A percentile compares a stretch with the other conserved stretches of the same genome.
phyloP scores from a whole-genome alignment of 768 basidiomycete species.

The Vishniacozyma victoriae region DNA sequence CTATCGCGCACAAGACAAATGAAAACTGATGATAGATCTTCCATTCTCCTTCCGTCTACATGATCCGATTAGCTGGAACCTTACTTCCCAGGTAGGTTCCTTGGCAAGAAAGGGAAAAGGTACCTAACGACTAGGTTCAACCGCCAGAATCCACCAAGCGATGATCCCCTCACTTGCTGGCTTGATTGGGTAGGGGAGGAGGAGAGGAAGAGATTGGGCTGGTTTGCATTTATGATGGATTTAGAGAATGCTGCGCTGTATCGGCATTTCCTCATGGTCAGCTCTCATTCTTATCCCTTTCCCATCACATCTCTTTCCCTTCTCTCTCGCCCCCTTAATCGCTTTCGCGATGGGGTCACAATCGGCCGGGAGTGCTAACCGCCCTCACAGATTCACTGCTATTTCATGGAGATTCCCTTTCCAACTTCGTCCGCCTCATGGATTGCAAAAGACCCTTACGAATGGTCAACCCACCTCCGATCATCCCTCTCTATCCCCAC shows the following conservation, averaged over 20 bases:
- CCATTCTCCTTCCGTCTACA: constrained; percentile 14
- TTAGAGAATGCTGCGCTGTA: constrained; percentile 18
- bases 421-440: constrained; percentile 3
- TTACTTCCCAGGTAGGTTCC: constrained; percentile 8
- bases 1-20: no score
- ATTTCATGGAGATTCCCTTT: constrained; percentile 8
- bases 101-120: no score
- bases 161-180: constrained; percentile 16
- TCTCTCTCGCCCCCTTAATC: no score
- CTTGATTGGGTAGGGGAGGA: constrained; percentile 18
- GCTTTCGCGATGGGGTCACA: no score
- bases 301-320: no score
- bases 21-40: constrained; percentile 14
- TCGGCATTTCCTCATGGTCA: constrained; percentile 5
- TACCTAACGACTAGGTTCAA: no score
- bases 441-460: constrained; percentile 3
- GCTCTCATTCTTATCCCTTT: neutral
- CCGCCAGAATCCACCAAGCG: neutral
- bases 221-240: constrained; percentile 21
- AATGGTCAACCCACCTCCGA: constrained; percentile 2
- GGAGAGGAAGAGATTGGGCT: constrained; percentile 12
- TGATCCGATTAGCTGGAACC: constrained; percentile 11
- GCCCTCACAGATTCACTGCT: constrained; percentile 12
- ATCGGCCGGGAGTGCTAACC: no score
- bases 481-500: no score